Conservation (phyloP, 2,329 filamentous ascomycete species). For the Alternaria viburni region DNA sequence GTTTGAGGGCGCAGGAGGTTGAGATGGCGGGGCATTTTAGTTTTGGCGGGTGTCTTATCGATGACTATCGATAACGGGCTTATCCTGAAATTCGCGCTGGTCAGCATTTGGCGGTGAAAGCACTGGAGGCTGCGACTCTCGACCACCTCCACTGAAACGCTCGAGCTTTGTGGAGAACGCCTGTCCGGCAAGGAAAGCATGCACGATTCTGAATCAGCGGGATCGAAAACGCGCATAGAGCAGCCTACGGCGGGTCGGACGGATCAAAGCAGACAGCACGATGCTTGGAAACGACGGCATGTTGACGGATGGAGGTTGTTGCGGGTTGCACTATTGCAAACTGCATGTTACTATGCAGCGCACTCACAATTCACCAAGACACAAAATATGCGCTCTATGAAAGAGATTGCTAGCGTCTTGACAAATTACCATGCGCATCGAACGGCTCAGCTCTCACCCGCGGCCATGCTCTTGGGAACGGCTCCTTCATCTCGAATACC, state of each 20-base stretch:
- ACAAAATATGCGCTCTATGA: constrained; percentile 2
- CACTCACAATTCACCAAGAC: not conserved
- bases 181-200: constrained; percentile 8
- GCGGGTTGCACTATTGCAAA: not conserved
- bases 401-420: constrained; percentile 12
- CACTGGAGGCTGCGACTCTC: constrained; percentile 10
- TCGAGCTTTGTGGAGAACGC: constrained; percentile 25
- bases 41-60: constrained; percentile 4
- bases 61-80: constrained; percentile 17
- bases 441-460: constrained; percentile 18
- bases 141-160: constrained; percentile 14
- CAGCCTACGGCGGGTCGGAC: constrained; percentile 3
- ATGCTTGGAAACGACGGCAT: not conserved
- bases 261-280: not conserved
- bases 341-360: constrained; percentile 8
- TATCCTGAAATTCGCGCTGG: not conserved
- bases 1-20: constrained; percentile 11
- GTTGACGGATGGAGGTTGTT: not conserved
- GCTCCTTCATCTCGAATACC: constrained; percentile 16
- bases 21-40: constrained; percentile 11
- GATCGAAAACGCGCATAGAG: constrained; percentile 1
- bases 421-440: constrained; percentile 7
- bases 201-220: constrained; percentile 12
- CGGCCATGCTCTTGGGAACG: constrained; percentile 18
- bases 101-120: constrained; percentile 22